A percentile compares a stretch with the other conserved stretches of the same genome.
These are phyloP conservation scores for Wallacemonas sp. DNA, from an alignment of 208 protist genomes.

Conservation along the genomic window DNA sequence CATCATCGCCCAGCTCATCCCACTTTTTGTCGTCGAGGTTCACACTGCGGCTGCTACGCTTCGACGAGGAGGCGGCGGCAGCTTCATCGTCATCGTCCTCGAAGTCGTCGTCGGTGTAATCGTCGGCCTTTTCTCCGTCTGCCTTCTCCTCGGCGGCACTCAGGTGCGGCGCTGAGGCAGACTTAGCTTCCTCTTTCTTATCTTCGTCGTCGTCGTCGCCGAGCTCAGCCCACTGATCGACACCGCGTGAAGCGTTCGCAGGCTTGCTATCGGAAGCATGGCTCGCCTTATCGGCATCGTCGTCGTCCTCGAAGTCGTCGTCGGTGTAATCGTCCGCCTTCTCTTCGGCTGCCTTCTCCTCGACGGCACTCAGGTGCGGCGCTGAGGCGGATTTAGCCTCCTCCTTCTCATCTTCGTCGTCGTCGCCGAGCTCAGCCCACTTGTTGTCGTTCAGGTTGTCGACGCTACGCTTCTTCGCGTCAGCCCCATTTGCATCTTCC, in stretches of 20 bases:
- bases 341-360: not conserved
- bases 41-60: slow-evolving; percentile 6
- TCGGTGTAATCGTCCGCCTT: slow-evolving; percentile 20
- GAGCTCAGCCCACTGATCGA: slow-evolving; percentile 1
- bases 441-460: not conserved
- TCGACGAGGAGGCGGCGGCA: not conserved
- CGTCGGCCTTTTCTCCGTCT: slow-evolving; percentile 3
- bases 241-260: not conserved
- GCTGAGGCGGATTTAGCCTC: too few relatives aligned
- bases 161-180: not conserved
- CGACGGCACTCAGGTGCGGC: not conserved
- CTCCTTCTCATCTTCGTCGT: not conserved
- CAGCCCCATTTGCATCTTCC: not conserved
- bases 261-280: not conserved
- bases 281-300: not conserved
- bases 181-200: not conserved
- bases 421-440: slow-evolving; percentile 9
- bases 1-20: slow-evolving; percentile 2
- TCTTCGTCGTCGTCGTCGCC: slow-evolving; percentile 7
- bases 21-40: not conserved
- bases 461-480: not conserved
- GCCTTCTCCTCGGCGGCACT: not conserved
- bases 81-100: slow-evolving; percentile 18
- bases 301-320: slow-evolving; percentile 19
- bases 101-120: slow-evolving; percentile 24